These are phyloP conservation scores for Panicum miliaceum DNA, from an alignment of 176 grass and related monocot species.

Conservation along the genomic window DNA sequence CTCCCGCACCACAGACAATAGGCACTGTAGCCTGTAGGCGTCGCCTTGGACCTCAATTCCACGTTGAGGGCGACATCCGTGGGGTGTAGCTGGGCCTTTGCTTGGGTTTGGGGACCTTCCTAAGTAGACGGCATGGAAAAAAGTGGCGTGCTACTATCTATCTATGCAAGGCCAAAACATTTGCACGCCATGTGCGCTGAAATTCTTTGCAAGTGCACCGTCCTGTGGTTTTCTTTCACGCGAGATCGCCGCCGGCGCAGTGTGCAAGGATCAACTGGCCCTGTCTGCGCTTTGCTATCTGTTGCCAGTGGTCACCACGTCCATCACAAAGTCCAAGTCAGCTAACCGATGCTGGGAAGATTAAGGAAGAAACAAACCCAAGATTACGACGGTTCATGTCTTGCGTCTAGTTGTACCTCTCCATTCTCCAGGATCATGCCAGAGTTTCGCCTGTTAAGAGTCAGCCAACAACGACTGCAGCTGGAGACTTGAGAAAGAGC, in stretches of 20 bases:
- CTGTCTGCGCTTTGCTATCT: background rate
- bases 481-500: background rate
- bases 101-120: slow-evolving; percentile 23
- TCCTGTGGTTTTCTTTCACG: background rate
- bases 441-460: background rate
- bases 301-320: background rate
- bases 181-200: background rate
- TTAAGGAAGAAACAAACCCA: background rate
- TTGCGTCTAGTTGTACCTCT: background rate
- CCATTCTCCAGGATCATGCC: background rate
- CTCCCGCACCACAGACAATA: background rate
- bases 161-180: background rate
- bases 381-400: background rate
- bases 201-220: background rate
- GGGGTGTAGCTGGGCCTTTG: background rate
- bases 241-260: background rate
- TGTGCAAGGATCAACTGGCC: background rate
- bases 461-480: background rate
- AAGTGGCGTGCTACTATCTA: background rate
- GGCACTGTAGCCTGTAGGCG: background rate
- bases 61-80: background rate
- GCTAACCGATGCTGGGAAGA: slow-evolving; percentile 8
- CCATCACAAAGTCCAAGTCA: background rate
- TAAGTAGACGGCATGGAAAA: background rate
- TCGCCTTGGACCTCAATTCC: background rate